phyloP scores from a whole-genome alignment of 805 yeast genomes.

The Barnettozyma californica region DNA sequence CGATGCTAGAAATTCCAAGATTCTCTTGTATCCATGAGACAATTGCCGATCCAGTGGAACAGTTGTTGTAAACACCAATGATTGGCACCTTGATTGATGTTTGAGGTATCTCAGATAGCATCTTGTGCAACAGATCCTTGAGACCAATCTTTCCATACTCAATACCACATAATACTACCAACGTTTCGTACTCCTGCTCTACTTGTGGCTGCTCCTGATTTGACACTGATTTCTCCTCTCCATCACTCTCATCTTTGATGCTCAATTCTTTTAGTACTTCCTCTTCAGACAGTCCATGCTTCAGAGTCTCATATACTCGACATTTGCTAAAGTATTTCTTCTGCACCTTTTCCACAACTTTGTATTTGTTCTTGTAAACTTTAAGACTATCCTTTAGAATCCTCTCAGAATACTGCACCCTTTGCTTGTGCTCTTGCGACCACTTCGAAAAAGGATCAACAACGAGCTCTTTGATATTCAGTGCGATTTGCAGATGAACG shows the following conservation, averaged over 20 bases:
- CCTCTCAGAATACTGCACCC: constrained; percentile 58
- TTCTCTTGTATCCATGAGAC: constrained; percentile 53
- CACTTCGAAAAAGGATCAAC: constrained; percentile 68
- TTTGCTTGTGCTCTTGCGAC: constrained; percentile 65
- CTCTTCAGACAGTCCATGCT: constrained; percentile 41
- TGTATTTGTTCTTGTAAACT: constrained; percentile 43
- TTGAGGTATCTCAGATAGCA: constrained; percentile 48
- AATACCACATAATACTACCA: constrained; percentile 31
- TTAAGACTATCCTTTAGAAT: constrained; percentile 46
- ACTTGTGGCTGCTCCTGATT: constrained; percentile 7
- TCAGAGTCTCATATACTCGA: constrained; percentile 63
- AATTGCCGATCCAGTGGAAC: constrained; percentile 56
- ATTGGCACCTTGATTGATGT: constrained; percentile 57
- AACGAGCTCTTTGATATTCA: constrained; percentile 54
- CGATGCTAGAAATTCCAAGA: constrained; percentile 39
- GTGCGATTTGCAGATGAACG: constrained; percentile 56
- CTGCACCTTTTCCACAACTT: constrained; percentile 48
- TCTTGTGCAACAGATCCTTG: constrained; percentile 35
- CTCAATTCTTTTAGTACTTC: constrained; percentile 29
- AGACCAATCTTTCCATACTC: constrained; percentile 36
- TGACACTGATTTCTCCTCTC: background rate
- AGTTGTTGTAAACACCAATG: constrained; percentile 60
- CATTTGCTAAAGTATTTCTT: constrained; percentile 74
- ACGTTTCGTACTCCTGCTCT: constrained; percentile 23
- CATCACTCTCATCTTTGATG: constrained; percentile 9